Conservation (phyloP, 768 basidiomycete species). For the Boletus pseudo-olivaceus region DNA sequence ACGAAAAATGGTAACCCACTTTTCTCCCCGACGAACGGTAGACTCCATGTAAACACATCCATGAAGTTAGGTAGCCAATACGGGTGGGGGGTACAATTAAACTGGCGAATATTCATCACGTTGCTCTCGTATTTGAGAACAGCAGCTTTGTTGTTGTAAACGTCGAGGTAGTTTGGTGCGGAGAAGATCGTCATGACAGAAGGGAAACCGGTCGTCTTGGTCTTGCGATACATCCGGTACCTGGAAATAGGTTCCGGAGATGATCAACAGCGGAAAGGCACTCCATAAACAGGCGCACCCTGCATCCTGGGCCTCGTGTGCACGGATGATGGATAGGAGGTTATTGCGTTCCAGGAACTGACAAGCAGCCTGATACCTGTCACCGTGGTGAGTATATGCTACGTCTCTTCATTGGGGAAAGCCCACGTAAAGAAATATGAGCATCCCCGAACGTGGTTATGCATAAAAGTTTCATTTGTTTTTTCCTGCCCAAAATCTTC, state of each 20-base stretch:
- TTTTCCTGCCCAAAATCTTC: constrained; percentile 98
- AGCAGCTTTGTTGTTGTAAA: constrained; percentile 99
- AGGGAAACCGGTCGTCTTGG: constrained; percentile 95
- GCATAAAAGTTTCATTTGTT: constrained; percentile 83
- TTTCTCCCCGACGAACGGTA: constrained; percentile 98
- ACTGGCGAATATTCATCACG: constrained; percentile 97
- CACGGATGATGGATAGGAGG: constrained; percentile 92
- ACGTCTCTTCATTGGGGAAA: neutral
- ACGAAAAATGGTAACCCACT: constrained; percentile 45
- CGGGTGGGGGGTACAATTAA: constrained; percentile 92
- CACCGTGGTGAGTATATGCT: neutral
- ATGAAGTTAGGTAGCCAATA: constrained; percentile 99
- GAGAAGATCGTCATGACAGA: constrained; percentile 99
- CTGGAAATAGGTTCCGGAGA: constrained; percentile 34
- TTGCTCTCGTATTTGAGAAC: constrained; percentile 99
- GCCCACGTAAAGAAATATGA: constrained; percentile 89
- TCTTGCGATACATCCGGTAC: constrained; percentile 99
- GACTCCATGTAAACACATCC: constrained; percentile 99
- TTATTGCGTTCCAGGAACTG: constrained; percentile 98
- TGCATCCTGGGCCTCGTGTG: constrained; percentile 98
- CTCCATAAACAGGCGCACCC: constrained; percentile 53
- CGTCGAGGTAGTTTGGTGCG: constrained; percentile 96
- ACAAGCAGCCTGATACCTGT: constrained; percentile 93
- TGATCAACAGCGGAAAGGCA: neutral
- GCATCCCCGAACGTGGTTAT: constrained; percentile 96